These are phyloP conservation scores for Euphorbia corollata DNA, from an alignment of 441 rosid species.

Conservation along the genomic window DNA sequence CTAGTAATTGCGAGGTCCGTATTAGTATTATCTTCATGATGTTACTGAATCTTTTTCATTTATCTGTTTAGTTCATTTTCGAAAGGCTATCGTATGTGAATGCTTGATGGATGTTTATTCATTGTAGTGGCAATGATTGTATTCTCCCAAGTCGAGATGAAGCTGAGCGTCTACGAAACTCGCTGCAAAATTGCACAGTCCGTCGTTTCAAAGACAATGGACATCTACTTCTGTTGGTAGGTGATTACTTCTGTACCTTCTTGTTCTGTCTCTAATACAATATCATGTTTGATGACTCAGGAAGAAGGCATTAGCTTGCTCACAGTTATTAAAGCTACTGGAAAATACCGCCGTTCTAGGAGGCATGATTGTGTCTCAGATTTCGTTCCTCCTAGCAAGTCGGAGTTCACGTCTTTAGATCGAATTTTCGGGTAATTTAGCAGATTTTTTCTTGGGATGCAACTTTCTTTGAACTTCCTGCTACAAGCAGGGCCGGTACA, in stretches of 20 bases:
- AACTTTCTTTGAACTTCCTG: constrained; percentile 5
- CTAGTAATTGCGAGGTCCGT: constrained; percentile 65
- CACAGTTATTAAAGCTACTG: constrained; percentile 65
- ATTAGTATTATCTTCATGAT: not conserved
- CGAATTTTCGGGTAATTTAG: constrained; percentile 44
- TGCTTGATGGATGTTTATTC: constrained; percentile 15
- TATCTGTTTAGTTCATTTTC: no score
- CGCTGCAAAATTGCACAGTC: constrained; percentile 49
- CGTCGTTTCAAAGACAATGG: constrained; percentile 61
- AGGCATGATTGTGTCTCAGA: constrained; percentile 54
- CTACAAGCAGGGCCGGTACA: no score
- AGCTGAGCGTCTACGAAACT: constrained; percentile 49
- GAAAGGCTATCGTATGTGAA: constrained; percentile 5
- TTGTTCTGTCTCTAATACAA: not conserved
- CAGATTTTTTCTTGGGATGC: not conserved
- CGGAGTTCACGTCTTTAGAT: constrained; percentile 40
- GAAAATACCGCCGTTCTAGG: constrained; percentile 59
- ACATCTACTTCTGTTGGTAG: constrained; percentile 69
- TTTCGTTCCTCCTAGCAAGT: constrained; percentile 73
- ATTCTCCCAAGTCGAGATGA: constrained; percentile 82
- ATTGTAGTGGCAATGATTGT: constrained; percentile 63
- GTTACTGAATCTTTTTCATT: not conserved
- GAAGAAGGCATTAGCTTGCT: constrained; percentile 63
- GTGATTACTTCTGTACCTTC: not conserved
- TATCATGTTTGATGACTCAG: constrained; percentile 33